Base-by-base conservation (phyloP, 1,284 basidiomycete genomes). In the Pseudozyma thailandica region DNA sequence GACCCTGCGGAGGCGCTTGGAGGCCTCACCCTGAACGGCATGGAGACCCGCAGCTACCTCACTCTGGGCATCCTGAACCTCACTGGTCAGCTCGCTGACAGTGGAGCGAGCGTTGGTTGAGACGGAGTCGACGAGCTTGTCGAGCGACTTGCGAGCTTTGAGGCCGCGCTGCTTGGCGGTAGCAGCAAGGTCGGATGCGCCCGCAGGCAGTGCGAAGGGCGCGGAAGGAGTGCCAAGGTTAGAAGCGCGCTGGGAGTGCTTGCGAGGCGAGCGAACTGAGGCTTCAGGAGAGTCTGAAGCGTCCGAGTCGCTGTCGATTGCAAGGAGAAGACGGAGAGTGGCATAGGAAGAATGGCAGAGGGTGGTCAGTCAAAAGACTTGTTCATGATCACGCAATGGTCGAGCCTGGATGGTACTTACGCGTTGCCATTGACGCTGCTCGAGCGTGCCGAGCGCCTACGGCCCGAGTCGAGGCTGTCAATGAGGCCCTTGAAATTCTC, bases 71-170 rank as follows among this genome's bases (percentile, higher is more conserved):
- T 76, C 76, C 16, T 66, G 58, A 21, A 70, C 74, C 31, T 68
- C 58, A 43, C 38, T 48, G 48, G 31, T 56, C 28, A 75, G 49
- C 56, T 69, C 66, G 50, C 52, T 46, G 55, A 63, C 60, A 35
- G 74, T 69, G 44, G 57, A 64, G 20, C 66, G 74, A n/a, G 74
- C 71, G 23, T 58, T 66, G 52, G 44, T 63, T 5, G 71, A 49
- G 58, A 75, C 48, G 26, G 61, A 45, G 45, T 70, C 55, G 53
- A 64, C 68, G 45, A 77, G 71, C 54, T 62, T 74, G 50, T 70
- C 71, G 51, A 77, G 51, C 31, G 73, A 73, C 48, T 72, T 65
- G 52, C 65, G 63, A 28, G 73, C 72, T 55, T 74, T 66, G 48
- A 68, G 55, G 10, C 60, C 60, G 27, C 61, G 59, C 48, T 68